Evolutionary conservation across 2,329 filamentous ascomycete species (phyloP).

Genomic region (Apiospora aurea): DNA sequence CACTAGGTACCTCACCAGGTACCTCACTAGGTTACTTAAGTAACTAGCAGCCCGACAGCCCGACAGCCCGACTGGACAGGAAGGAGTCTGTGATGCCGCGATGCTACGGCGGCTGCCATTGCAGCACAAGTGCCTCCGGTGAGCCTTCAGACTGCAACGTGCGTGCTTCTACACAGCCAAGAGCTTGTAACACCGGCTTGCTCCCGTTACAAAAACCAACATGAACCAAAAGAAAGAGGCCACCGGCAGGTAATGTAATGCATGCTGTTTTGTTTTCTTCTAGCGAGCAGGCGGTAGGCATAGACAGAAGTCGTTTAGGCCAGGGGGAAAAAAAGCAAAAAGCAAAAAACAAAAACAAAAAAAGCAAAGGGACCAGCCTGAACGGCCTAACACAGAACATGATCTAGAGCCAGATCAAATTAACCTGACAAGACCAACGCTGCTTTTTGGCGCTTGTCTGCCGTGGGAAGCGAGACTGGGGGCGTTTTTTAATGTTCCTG

Average conservation of each 20-base stretch:
- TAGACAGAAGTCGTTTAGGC: not conserved
- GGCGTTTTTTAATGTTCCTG: not conserved
- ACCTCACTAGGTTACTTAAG: too few relatives aligned
- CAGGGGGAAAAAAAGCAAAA: too few relatives aligned
- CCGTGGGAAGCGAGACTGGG: not conserved
- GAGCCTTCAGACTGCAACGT: not conserved
- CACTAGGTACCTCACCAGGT: too few relatives aligned
- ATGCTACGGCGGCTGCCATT: conserved; percentile 3
- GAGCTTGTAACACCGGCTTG: not conserved
- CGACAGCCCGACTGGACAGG: not conserved
- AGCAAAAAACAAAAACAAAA: not conserved
- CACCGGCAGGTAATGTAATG: not conserved
- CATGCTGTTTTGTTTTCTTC: not conserved
- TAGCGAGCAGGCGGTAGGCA: not conserved
- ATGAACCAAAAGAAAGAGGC: not conserved
- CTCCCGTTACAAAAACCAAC: not conserved
- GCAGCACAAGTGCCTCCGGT: not conserved
- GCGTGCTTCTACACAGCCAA: not conserved
- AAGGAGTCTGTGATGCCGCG: not conserved
- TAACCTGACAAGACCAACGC: not conserved
- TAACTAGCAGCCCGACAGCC: too few relatives aligned
- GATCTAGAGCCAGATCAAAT: not conserved
- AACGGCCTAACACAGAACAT: not conserved
- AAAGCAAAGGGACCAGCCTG: conserved; percentile 7
- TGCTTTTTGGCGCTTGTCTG: not conserved